Evolutionary conservation across 106 monocot species (phyloP), one percentile per base, ranked within the genome.

Genomic region (Dactylorhiza incarnata): DNA sequence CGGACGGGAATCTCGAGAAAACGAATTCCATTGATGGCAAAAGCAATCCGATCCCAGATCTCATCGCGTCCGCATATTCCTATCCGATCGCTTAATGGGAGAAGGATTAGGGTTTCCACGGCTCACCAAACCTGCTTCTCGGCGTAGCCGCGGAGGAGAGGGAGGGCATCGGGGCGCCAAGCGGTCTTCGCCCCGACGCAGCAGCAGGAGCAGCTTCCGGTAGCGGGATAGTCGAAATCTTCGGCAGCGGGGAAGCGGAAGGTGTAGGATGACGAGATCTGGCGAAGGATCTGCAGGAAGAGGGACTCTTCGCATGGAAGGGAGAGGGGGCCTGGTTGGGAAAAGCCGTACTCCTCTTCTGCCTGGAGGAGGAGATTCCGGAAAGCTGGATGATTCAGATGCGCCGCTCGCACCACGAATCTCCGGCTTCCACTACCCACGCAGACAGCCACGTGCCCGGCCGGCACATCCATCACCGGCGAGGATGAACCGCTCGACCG

Each of bases 311-410:
- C 85, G 81, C 81, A 81, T 71, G 85, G 85, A 45, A 85, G 62
- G 59, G 81, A 56, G 50, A 85, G 77, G 6, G 81, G 81, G 56
- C 85, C 85, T 49, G 77, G 51, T 7, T 13, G 65, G 44, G 62
- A 62, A 75, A 85, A 85, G 48, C 78, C 85, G 78, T 76, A 82
- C 81, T 85, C 81, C 81, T 85, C 81, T 75, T 81, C 85, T 11
- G 81, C 81, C 63, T 71, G 75, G 20, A 9, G 13, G 44, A 85
- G 81, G 17, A 85, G 81, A 43, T 75, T 71, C 43, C 59, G 61
- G 74, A 85, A 82, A 14, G 51, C 52, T 4, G 85, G 81, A 65
- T 85, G 85, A 74, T 82, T 85, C 16, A 85, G 81, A 72, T 78
- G 71, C 45, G 78, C 46, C 45, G 85, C 65, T 8, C 75, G 68